Conservation (phyloP, 2,329 filamentous ascomycete genomes). For the Chaetomiaceae sp. region DNA sequence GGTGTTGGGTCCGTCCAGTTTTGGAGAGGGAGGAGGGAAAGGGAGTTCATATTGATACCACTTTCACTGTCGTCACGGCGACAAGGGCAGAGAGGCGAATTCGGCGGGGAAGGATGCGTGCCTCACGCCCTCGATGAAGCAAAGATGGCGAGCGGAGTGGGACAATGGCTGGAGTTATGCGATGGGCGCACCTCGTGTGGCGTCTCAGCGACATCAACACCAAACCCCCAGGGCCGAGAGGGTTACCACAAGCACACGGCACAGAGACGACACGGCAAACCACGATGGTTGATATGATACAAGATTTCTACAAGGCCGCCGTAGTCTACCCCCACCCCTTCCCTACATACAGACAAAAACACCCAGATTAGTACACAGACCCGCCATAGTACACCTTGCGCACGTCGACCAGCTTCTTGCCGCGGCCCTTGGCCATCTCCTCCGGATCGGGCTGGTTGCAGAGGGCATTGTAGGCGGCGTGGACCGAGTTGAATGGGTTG, state of each 20-base stretch:
- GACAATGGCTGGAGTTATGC: too few relatives aligned
- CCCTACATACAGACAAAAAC: background rate
- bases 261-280: background rate
- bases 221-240: background rate
- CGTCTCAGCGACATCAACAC: background rate
- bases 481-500: slow-evolving; percentile 97
- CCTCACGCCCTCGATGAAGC: too few relatives aligned
- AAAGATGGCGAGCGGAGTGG: too few relatives aligned
- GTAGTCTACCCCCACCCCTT: background rate
- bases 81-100: too few relatives aligned
- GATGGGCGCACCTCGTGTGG: too few relatives aligned
- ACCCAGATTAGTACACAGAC: slow-evolving; percentile 50
- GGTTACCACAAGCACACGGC: background rate
- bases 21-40: too few relatives aligned
- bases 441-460: slow-evolving; percentile 81
- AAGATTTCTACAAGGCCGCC: slow-evolving; percentile 2
- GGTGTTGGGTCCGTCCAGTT: too few relatives aligned
- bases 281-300: slow-evolving; percentile 4
- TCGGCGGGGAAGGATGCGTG: too few relatives aligned
- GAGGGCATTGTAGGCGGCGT: slow-evolving; percentile 80
- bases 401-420: slow-evolving; percentile 94
- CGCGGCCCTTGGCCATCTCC: slow-evolving; percentile 79
- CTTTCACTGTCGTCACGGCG: too few relatives aligned
- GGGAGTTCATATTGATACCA: too few relatives aligned
- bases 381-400: slow-evolving; percentile 96